Percentiles rank a stretch among this genome's conserved stretches.
phyloP scores from a whole-genome alignment of 1,284 basidiomycete genomes.

The Paramarasmius palmivorus region DNA sequence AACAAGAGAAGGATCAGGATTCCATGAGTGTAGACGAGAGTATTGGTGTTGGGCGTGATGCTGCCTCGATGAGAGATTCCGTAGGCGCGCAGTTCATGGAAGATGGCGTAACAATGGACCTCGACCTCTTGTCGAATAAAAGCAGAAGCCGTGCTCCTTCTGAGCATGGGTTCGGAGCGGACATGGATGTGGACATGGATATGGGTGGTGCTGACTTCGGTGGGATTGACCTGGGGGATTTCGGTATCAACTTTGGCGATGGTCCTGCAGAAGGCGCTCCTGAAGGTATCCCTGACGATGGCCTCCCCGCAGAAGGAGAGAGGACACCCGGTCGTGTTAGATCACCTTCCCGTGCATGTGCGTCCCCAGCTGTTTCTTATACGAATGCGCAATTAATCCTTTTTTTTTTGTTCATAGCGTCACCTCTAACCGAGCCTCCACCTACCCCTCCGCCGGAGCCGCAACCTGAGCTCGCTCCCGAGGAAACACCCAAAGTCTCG shows the following conservation, averaged over 20 bases:
- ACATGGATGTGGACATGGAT: constrained; percentile 54
- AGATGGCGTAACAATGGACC: constrained; percentile 43
- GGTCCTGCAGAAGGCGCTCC: constrained; percentile 27
- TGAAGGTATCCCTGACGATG: too few relatives aligned
- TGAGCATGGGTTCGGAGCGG: constrained; percentile 61
- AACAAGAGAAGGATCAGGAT: constrained; percentile 29
- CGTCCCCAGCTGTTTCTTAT: constrained; percentile 27
- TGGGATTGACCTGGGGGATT: constrained; percentile 61
- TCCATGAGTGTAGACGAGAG: constrained; percentile 59
- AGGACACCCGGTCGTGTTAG: constrained; percentile 59
- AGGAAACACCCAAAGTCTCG: constrained; percentile 24
- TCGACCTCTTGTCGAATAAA: constrained; percentile 59
- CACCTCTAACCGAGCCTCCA: constrained; percentile 54
- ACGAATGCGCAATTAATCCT: constrained; percentile 8
- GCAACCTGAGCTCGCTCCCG: constrained; percentile 35
- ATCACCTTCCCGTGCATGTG: constrained; percentile 70
- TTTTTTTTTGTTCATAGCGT: constrained; percentile 45
- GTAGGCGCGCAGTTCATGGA: constrained; percentile 61
- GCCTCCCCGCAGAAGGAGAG: constrained; percentile 38
- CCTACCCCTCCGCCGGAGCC: constrained; percentile 15
- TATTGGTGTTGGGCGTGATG: constrained; percentile 77
- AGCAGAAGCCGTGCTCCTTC: constrained; percentile 62
- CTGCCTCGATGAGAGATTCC: constrained; percentile 53
- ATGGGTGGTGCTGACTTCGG: constrained; percentile 44
- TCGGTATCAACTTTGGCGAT: constrained; percentile 74